phyloP scores from a whole-genome alignment of 2,329 filamentous ascomycete species.

The Aspergillus ruber region DNA sequence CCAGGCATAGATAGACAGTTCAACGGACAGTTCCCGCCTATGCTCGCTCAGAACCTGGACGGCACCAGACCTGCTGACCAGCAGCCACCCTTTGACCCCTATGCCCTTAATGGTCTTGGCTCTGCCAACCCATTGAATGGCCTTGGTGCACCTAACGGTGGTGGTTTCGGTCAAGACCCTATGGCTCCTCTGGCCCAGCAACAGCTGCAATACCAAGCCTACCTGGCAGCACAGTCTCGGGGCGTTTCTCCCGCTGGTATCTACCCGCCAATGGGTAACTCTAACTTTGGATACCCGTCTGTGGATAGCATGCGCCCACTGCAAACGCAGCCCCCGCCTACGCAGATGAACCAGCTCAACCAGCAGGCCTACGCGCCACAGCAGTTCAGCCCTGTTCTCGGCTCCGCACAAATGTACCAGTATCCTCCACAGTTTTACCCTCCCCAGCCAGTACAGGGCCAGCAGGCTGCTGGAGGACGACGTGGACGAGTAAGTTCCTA shows the following conservation, averaged over 20 bases:
- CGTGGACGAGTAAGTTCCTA: conserved; percentile 47
- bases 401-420: conserved; percentile 43
- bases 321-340: conserved; percentile 29
- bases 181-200: conserved; percentile 40
- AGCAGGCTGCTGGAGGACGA: conserved; percentile 44
- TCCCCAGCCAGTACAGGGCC: conserved; percentile 38
- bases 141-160: conserved; percentile 22
- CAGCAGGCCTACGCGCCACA: conserved; percentile 41
- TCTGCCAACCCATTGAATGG: conserved; percentile 22
- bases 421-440: conserved; percentile 49
- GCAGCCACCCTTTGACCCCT: conserved; percentile 33
- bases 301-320: conserved; percentile 37
- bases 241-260: conserved; percentile 39
- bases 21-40: conserved; percentile 33
- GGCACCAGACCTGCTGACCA: conserved; percentile 33
- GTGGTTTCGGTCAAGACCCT: conserved; percentile 34
- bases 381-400: conserved; percentile 41
- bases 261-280: conserved; percentile 41
- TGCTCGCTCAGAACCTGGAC: conserved; percentile 31
- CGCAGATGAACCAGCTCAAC: conserved; percentile 36
- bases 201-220: conserved; percentile 53
- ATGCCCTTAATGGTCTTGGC: conserved; percentile 26
- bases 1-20: conserved; percentile 38
- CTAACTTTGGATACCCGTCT: conserved; percentile 39
- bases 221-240: conserved; percentile 43